Evolutionary conservation across 202 grass and related monocot species (phyloP).

Genomic region (Carex arenaria): DNA sequence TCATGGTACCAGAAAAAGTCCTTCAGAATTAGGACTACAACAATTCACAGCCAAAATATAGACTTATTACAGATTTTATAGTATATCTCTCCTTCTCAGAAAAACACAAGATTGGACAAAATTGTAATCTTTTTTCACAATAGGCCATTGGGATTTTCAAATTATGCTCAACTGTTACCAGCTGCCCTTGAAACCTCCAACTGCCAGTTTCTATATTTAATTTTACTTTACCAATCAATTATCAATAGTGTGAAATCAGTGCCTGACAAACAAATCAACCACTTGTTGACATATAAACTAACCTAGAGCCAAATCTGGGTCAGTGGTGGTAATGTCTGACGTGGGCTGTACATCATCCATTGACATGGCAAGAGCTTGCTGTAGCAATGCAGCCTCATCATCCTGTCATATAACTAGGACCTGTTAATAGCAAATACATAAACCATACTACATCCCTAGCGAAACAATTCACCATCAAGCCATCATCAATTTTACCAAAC

Average conservation of each 20-base stretch:
- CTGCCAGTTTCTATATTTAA: background rate
- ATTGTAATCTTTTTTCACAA: background rate
- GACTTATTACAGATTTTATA: background rate
- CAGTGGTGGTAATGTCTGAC: constrained; percentile 55
- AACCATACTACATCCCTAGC: background rate
- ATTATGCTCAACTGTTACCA: background rate
- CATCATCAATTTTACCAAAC: background rate
- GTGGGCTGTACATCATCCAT: constrained; percentile 63
- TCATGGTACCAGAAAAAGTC: background rate
- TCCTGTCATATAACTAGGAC: constrained; percentile 41
- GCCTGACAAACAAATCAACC: background rate
- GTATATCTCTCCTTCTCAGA: background rate
- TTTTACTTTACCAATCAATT: background rate
- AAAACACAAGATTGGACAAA: background rate
- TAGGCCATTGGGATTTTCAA: background rate
- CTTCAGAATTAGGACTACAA: background rate
- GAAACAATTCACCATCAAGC: background rate
- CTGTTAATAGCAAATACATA: background rate
- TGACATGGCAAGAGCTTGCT: constrained; percentile 92
- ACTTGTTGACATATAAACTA: constrained; percentile 15
- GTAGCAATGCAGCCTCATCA: constrained; percentile 64
- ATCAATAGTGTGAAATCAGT: background rate
- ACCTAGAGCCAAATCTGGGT: constrained; percentile 84
- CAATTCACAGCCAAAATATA: background rate
- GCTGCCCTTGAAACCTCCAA: background rate